These are phyloP conservation scores for Hypsizygus marmoreus DNA, from an alignment of 768 basidiomycete genomes.

Conservation along the genomic window DNA sequence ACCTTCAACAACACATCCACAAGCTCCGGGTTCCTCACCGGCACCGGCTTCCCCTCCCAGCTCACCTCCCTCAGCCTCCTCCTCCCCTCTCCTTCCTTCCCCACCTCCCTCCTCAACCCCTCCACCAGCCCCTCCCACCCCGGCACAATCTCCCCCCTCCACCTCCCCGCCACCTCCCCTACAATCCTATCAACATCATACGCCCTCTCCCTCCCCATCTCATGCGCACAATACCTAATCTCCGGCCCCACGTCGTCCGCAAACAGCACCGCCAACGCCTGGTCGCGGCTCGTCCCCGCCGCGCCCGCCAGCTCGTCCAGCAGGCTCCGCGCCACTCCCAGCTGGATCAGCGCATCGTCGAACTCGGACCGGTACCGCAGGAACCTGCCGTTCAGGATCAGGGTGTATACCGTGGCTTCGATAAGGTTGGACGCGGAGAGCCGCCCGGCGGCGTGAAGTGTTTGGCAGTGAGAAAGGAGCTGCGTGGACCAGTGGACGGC, in stretches of 20 bases:
- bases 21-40: conserved; percentile 87
- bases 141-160: conserved; percentile 63
- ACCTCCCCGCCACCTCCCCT: conserved; percentile 56
- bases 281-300: conserved; percentile 77
- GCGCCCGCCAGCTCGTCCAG: conserved; percentile 65
- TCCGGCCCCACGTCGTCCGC: conserved; percentile 89
- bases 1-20: conserved; percentile 85
- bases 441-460: conserved; percentile 52
- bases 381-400: conserved; percentile 83
- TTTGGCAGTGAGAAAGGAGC: conserved; percentile 72
- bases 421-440: conserved; percentile 61
- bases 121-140: conserved; percentile 58
- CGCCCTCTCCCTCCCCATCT: conserved; percentile 73
- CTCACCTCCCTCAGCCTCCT: conserved; percentile 59
- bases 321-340: conserved; percentile 76
- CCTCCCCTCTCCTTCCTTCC: conserved; percentile 39
- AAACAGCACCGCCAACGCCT: conserved; percentile 83
- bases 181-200: conserved; percentile 84
- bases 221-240: conserved; percentile 91
- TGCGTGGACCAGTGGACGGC: conserved; percentile 79
- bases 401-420: conserved; percentile 76
- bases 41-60: conserved; percentile 85
- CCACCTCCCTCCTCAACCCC: conserved; percentile 48
- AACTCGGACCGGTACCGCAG: conserved; percentile 76
- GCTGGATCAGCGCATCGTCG: conserved; percentile 71